Evolutionary conservation across 306 rosid species (phyloP), one percentile per base, ranked within the genome.

Genomic region (Cucumis cinereus): DNA sequence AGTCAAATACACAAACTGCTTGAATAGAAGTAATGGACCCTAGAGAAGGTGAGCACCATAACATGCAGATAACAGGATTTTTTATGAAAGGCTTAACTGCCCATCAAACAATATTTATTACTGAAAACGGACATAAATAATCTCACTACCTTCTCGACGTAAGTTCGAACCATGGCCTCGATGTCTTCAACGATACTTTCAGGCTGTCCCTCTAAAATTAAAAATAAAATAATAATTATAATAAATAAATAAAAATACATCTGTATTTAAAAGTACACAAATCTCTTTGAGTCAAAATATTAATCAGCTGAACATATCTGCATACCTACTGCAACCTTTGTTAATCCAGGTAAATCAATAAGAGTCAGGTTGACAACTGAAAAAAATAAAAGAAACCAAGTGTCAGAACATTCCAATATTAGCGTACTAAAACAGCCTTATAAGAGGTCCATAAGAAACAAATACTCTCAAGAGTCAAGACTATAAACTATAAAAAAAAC

Each of bases 291-390:
- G 26, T 12, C 22, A 33, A 23, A 55, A 30, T 47, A 47, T 15
- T 67, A 16, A 62, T 35, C 40, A 35, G 47, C 22, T 56, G 15
- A 71, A 61, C 41, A 66, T 43, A 59, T 66, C 24, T 74, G 83
- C 90, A 64, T 90, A 93, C 98, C 98, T 83, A 93, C 54, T 55
- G 98, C 98, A 72, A 93, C 98, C 82, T 93, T 93, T 24, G 98
- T 93, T 85, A 93, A 89, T 78, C 98, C 98, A 45, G 98, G 98
- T 45, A 93, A 87, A 86, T 93, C 98, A 75, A 93, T 77, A 61
- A 93, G 88, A 55, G 98, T 93, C 52, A 93, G 87, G 94, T 93
- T 93, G 87, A 93, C 98, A 86, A 93, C 98, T 93, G 94, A 85
- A 82, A 85, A 85, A 85, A 62, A 83, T 70, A 75, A 71, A 68